Base-by-base conservation (phyloP, 2,329 filamentous ascomycete species). In the Didymella sp. region DNA sequence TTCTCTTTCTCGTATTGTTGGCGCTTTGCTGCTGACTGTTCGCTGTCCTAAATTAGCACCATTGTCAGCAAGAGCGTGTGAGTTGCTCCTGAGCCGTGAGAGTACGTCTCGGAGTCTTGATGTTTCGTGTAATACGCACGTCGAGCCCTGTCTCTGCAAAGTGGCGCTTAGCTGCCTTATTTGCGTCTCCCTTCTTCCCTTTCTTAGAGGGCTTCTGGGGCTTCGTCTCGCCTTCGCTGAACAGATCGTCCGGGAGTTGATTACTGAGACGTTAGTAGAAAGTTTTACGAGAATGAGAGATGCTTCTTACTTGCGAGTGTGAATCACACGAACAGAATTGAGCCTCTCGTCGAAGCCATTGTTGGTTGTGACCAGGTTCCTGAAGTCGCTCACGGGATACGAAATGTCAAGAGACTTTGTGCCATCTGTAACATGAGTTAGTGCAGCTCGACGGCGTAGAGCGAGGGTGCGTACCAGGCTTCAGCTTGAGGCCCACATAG, bases 181-280 rank as follows among this genome's bases (percentile, higher is more conserved):
- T 56, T 37, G 52, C 49, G 33, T 66, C 60, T 58, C 67, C 71
- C 59, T 71, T 70, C 59, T 72, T 74, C 64, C 74, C 74, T 42
- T 74, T 71, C 67, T 80, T 82, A 65, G 76, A 77, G 28, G 74
- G 69, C 61, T 78, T 78, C 15, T 69, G 70, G 5, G 81, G 80
- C 48, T 76, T 73, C 5, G 67, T 74, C 76, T 99, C 95, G 69
- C 91, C 91, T 22, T 87, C 80, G 44, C 88, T 84, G 73, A 99
- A 99, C 2, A 98, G 87, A 75, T 99, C 94, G 58, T 91, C 88
- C 25, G 95, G 95, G 24, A 99, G 84, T 71, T 92, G 88, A 73
- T 91, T 90, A 77, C 93, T 97, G 15, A 25, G 28, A 44, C 68
- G 67, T 72, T 48, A 71, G 67, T 50, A 13, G 27, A 43, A 25